Evolutionary conservation across 2,329 filamentous ascomycete genomes (phyloP).

Genomic region (Diaporthe nobilis): DNA sequence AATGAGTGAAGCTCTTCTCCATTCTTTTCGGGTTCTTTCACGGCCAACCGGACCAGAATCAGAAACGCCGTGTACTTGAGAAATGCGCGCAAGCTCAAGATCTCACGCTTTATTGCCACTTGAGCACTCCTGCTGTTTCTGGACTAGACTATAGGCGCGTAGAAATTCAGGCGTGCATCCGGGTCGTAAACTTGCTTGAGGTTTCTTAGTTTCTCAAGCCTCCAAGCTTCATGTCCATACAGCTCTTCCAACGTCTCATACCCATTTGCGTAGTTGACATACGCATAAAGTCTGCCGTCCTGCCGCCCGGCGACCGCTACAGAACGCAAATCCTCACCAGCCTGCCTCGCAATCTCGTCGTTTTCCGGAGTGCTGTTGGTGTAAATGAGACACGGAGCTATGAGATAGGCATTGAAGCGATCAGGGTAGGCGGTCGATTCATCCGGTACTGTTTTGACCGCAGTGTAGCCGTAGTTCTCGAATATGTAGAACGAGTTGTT

Average conservation of each 20-base stretch:
- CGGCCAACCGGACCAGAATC: no score
- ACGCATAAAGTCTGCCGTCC: conserved; percentile 14
- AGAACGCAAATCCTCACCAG: neutral
- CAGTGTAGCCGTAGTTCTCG: conserved; percentile 41
- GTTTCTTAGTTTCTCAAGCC: conserved; percentile 47
- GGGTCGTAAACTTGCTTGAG: conserved; percentile 55
- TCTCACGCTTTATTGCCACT: neutral
- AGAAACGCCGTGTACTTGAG: no score
- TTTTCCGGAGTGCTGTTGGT: conserved; percentile 52
- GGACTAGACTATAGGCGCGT: conserved; percentile 52
- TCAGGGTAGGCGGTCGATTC: conserved; percentile 8
- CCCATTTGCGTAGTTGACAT: conserved; percentile 39
- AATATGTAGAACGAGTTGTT: conserved; percentile 53
- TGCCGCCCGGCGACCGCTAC: conserved; percentile 43
- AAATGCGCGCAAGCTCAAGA: no score
- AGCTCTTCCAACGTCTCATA: conserved; percentile 42
- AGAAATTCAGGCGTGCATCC: conserved; percentile 59
- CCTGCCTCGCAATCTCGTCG: conserved; percentile 17
- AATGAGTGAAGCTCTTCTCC: no score
- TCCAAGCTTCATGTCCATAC: conserved; percentile 53
- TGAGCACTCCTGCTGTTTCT: neutral
- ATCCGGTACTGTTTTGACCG: neutral
- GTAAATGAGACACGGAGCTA: conserved; percentile 54
- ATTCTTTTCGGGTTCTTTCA: no score
- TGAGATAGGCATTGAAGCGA: conserved; percentile 48